Percentiles rank a stretch among this genome's conserved stretches.
These are phyloP conservation scores for Knufia fluminis DNA, from an alignment of 2,329 filamentous ascomycete species.

Conservation along the genomic window DNA sequence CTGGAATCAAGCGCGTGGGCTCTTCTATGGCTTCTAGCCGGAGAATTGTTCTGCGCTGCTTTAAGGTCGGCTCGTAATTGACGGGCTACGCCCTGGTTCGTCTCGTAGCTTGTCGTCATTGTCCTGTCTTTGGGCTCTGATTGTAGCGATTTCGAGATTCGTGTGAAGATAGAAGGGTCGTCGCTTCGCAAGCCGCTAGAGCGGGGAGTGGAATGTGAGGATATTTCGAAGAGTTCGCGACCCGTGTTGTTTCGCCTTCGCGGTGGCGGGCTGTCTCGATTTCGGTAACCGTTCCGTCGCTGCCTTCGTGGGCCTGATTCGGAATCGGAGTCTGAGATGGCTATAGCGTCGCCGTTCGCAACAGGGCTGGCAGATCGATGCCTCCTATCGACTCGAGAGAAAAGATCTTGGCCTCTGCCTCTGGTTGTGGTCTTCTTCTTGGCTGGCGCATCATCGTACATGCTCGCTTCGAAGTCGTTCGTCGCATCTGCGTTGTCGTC, in stretches of 20 bases:
- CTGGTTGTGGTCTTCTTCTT: slow-evolving; percentile 25
- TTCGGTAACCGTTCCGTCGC: slow-evolving; percentile 32
- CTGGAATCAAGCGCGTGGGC: slow-evolving; percentile 46
- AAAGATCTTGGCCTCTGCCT: slow-evolving; percentile 29
- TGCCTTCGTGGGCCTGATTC: slow-evolving; percentile 28
- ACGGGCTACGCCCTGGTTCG: slow-evolving; percentile 22
- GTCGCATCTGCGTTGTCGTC: slow-evolving; percentile 29
- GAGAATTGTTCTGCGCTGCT: slow-evolving; percentile 35
- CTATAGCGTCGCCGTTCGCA: slow-evolving; percentile 36
- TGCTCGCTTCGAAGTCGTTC: slow-evolving; percentile 58
- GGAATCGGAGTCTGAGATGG: slow-evolving; percentile 30
- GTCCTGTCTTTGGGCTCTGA: slow-evolving; percentile 36
- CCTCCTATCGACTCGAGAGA: slow-evolving; percentile 32
- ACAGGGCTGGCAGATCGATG: slow-evolving; percentile 54
- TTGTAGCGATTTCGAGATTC: slow-evolving; percentile 20
- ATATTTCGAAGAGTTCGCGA: slow-evolving; percentile 42
- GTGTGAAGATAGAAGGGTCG: slow-evolving; percentile 5
- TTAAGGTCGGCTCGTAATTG: slow-evolving; percentile 51
- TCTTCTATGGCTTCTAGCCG: slow-evolving; percentile 35
- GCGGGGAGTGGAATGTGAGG: slow-evolving; percentile 37
- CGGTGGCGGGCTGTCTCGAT: slow-evolving; percentile 33
- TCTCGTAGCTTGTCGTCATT: slow-evolving; percentile 13
- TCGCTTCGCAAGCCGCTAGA: slow-evolving; percentile 16
- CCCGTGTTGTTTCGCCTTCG: slow-evolving; percentile 25
- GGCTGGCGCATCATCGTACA: slow-evolving; percentile 65